Evolutionary conservation across 2,329 filamentous ascomycete genomes (phyloP).

Genomic region (Colletotrichum magnum): DNA sequence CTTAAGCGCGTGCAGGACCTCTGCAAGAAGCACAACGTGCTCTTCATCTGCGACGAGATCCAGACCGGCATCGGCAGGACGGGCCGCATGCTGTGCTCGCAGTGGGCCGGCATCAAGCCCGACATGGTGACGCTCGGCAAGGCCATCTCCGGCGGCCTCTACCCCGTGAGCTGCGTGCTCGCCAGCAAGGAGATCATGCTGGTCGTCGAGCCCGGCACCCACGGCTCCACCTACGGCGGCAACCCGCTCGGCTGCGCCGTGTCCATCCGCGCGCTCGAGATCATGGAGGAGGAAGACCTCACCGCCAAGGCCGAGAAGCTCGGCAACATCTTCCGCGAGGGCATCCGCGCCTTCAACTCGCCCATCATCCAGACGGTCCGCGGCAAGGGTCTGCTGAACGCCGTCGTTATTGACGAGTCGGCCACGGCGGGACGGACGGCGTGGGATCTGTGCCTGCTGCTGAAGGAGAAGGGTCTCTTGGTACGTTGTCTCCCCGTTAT

Average conservation of each 20-base stretch:
- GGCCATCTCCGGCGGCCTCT: constrained; percentile 98
- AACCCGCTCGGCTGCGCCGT: constrained; percentile 97
- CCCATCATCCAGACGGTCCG: constrained; percentile 87
- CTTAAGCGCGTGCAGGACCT: constrained; percentile 83
- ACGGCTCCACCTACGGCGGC: constrained; percentile 98
- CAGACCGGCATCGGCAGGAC: constrained; percentile 98
- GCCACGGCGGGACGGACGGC: constrained; percentile 88
- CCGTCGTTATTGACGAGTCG: constrained; percentile 93
- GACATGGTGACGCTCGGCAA: constrained; percentile 96
- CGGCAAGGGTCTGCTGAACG: constrained; percentile 95
- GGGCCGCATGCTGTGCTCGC: constrained; percentile 91
- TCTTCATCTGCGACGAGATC: constrained; percentile 98
- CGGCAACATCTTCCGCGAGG: constrained; percentile 86
- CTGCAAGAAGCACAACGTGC: constrained; percentile 94
- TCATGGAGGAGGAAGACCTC: constrained; percentile 92
- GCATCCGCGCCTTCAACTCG: constrained; percentile 80
- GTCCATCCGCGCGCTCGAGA: constrained; percentile 93
- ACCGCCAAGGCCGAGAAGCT: constrained; percentile 82
- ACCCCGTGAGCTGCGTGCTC: constrained; percentile 96
- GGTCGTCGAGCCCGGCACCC: constrained; percentile 94
- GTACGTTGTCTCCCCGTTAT: constrained; percentile 60
- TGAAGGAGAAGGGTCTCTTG: constrained; percentile 95
- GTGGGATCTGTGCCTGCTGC: constrained; percentile 95
- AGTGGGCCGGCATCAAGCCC: constrained; percentile 96
- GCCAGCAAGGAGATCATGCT: constrained; percentile 93